Percentiles rank a stretch among this genome's conserved stretches.
These are phyloP conservation scores for Strobilomyces echinocephalus DNA, from an alignment of 768 basidiomycete species.

Conservation along the genomic window DNA sequence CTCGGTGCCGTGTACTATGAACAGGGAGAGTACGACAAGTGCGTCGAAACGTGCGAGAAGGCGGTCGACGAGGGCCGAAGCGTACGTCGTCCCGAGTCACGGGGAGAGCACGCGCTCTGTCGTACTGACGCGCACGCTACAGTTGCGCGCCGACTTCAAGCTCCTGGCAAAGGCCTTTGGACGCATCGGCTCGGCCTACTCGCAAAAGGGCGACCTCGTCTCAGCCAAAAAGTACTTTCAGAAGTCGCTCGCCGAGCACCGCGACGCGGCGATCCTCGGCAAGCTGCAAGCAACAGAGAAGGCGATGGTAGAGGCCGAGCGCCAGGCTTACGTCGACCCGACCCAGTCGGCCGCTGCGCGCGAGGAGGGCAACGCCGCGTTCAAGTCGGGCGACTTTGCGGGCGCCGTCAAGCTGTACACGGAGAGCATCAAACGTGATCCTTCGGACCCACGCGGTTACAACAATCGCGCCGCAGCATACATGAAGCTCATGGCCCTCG, in stretches of 20 bases:
- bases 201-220: conserved; percentile 68
- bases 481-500: conserved; percentile 88
- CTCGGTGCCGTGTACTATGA: conserved; percentile 89
- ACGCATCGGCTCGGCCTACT: conserved; percentile 81
- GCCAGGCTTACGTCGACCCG: conserved; percentile 82
- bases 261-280: conserved; percentile 85
- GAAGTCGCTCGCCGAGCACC: conserved; percentile 94
- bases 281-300: conserved; percentile 87
- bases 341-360: conserved; percentile 75
- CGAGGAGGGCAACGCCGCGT: conserved; percentile 87
- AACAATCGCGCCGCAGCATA: conserved; percentile 99
- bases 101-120: not conserved
- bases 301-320: conserved; percentile 69
- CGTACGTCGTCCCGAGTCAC: conserved; percentile 36
- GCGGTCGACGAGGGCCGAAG: conserved; percentile 93
- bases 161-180: conserved; percentile 92
- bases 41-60: conserved; percentile 88
- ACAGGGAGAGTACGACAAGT: conserved; percentile 85
- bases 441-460: conserved; percentile 85
- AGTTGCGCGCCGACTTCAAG: conserved; percentile 92
- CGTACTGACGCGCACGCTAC: conserved; percentile 1
- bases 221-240: conserved; percentile 88
- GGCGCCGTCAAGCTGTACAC: conserved; percentile 88
- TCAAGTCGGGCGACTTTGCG: conserved; percentile 91
- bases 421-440: conserved; percentile 95